These are phyloP conservation scores for Chlorella ohadii DNA, from an alignment of 139 green algal genomes.

Conservation along the genomic window DNA sequence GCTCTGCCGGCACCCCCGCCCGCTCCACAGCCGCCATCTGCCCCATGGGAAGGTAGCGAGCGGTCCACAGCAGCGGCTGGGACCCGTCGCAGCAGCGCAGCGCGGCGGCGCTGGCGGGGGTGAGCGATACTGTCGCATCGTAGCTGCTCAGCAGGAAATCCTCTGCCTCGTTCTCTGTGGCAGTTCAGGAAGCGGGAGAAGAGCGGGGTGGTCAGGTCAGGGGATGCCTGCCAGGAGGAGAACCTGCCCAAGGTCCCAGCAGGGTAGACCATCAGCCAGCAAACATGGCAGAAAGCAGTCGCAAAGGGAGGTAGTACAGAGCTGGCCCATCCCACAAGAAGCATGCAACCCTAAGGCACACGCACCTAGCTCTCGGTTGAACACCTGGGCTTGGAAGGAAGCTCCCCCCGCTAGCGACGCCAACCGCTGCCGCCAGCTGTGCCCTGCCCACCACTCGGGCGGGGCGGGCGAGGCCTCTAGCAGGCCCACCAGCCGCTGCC, in stretches of 20 bases:
- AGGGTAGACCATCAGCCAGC: too few species aligned
- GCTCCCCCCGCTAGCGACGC: not conserved
- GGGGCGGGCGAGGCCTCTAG: not conserved
- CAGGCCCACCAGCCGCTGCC: not conserved
- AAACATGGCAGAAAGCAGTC: too few species aligned
- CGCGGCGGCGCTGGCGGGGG: not conserved
- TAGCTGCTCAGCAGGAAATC: constrained; percentile 18
- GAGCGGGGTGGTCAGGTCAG: too few species aligned
- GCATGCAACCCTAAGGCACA: too few species aligned
- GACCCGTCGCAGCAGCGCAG: not conserved
- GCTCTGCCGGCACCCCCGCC: not conserved
- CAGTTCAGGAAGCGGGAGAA: too few species aligned
- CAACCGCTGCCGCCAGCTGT: constrained; percentile 10
- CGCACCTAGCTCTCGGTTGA: constrained; percentile 20
- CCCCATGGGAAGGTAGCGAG: constrained; percentile 24
- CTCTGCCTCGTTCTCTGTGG: constrained; percentile 17
- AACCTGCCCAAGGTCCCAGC: too few species aligned
- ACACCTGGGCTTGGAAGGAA: not conserved
- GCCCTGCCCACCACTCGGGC: constrained; percentile 9
- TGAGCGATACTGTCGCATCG: not conserved
- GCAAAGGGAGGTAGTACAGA: too few species aligned
- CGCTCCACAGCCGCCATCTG: constrained; percentile 1
- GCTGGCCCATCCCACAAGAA: too few species aligned
- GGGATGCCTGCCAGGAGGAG: too few species aligned
- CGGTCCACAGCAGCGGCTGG: not conserved